Percentiles rank a stretch among this genome's conserved stretches.
Evolutionary conservation across 352 stramenopile genomes (phyloP).

Genomic region (Pythium pyrilobum): DNA sequence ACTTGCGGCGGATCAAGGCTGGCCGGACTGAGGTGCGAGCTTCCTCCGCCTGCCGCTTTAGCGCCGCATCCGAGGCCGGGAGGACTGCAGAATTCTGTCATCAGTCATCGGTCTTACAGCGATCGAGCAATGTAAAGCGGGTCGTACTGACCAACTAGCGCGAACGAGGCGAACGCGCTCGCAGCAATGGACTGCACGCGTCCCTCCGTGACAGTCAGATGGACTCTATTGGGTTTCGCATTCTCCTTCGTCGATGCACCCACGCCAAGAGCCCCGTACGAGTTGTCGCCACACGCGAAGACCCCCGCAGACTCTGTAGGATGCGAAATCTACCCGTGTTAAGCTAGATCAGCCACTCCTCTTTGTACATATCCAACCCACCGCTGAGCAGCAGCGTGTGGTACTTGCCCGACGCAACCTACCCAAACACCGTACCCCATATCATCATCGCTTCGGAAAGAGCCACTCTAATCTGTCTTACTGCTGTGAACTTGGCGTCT

Average conservation of each 20-base stretch:
- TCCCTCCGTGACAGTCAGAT: slow-evolving; percentile 19
- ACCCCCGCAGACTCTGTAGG: slow-evolving; percentile 66
- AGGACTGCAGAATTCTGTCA: slow-evolving; percentile 21
- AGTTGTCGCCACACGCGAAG: slow-evolving; percentile 72
- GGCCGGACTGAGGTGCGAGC: slow-evolving; percentile 3
- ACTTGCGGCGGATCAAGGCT: slow-evolving; percentile 12
- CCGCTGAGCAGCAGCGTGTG: slow-evolving; percentile 70
- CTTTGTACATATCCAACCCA: slow-evolving; percentile 9
- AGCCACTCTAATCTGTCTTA: too few relatives aligned
- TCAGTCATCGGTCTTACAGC: too few relatives aligned
- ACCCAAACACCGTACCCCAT: not conserved
- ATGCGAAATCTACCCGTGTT: too few relatives aligned
- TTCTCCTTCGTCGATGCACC: not conserved
- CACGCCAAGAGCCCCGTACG: slow-evolving; percentile 41
- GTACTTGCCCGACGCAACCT: slow-evolving; percentile 72
- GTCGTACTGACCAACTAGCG: slow-evolving; percentile 42
- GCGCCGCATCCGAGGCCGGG: slow-evolving; percentile 12
- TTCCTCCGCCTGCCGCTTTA: slow-evolving; percentile 6
- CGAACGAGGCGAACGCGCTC: slow-evolving; percentile 62
- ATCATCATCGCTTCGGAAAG: not conserved
- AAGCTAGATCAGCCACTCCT: too few relatives aligned
- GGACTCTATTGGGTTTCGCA: slow-evolving; percentile 29
- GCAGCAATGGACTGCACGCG: slow-evolving; percentile 48
- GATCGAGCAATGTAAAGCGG: not conserved
- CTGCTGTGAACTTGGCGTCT: slow-evolving; percentile 61